phyloP scores from a whole-genome alignment of 2,329 filamentous ascomycete species.

The Dendrostoma leiphaemia region DNA sequence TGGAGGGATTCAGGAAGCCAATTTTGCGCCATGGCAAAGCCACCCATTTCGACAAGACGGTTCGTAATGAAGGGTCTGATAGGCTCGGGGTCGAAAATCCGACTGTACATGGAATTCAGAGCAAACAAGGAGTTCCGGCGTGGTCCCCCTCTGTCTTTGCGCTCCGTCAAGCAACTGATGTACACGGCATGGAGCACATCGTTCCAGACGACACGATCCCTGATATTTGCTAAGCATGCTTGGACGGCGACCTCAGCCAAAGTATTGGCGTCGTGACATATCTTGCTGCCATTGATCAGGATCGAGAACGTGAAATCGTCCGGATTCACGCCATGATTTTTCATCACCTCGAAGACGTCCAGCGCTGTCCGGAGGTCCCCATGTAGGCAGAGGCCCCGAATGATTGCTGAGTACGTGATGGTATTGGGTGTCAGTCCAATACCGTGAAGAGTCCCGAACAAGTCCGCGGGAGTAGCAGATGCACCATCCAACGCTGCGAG shows the following conservation, averaged over 20 bases:
- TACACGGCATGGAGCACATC: constrained; percentile 54
- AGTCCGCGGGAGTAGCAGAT: constrained; percentile 46
- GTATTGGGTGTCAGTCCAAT: constrained; percentile 63
- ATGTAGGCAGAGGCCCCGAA: constrained; percentile 69
- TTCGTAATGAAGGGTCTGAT: constrained; percentile 36
- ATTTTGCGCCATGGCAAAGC: neutral
- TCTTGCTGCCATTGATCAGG: constrained; percentile 70
- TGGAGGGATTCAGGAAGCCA: constrained; percentile 15
- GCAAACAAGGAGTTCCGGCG: constrained; percentile 36
- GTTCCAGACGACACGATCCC: constrained; percentile 47
- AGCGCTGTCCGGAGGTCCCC: constrained; percentile 62
- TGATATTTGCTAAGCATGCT: constrained; percentile 45
- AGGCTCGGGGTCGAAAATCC: constrained; percentile 45
- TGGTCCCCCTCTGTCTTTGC: constrained; percentile 24
- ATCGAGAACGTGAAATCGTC: constrained; percentile 67
- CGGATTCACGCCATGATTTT: constrained; percentile 56
- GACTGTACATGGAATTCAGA: constrained; percentile 49
- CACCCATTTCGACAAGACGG: constrained; percentile 19
- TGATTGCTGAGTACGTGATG: constrained; percentile 62
- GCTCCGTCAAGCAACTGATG: constrained; percentile 41
- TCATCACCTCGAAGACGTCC: constrained; percentile 63
- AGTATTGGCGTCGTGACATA: constrained; percentile 48
- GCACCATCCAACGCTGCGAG: constrained; percentile 25
- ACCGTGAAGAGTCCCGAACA: constrained; percentile 56
- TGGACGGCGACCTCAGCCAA: constrained; percentile 55